Conservation (phyloP, 306 rosid genomes). For the Dryas octopetala region DNA sequence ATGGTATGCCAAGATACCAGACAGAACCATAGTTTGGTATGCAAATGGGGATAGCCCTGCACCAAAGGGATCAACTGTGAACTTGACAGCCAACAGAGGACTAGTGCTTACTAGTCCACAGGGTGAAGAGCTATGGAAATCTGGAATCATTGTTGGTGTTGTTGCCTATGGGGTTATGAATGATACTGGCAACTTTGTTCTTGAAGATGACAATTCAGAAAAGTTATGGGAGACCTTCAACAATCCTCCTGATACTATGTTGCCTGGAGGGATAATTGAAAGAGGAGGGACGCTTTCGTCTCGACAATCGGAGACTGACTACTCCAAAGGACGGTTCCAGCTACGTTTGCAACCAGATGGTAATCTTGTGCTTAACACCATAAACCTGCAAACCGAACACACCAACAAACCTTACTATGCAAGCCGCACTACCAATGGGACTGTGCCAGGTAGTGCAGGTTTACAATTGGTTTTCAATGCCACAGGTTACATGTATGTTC, state of each 20-base stretch:
- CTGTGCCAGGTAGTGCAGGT: conserved; percentile 22
- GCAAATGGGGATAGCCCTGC: conserved; percentile 19
- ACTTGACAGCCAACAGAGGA: neutral
- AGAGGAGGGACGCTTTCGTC: conserved; percentile 19
- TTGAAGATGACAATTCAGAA: neutral
- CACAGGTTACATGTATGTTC: conserved; percentile 34
- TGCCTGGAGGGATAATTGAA: conserved; percentile 34
- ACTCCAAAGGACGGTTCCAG: conserved; percentile 26
- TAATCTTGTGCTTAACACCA: conserved; percentile 15
- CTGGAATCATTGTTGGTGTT: neutral
- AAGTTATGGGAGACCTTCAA: conserved; percentile 31
- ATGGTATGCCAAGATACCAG: conserved; percentile 49
- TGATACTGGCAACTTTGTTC: conserved; percentile 27
- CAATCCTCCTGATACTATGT: conserved; percentile 29
- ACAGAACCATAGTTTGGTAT: conserved; percentile 45
- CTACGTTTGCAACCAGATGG: conserved; percentile 15
- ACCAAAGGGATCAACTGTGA: conserved; percentile 36
- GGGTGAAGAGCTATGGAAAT: conserved; percentile 11
- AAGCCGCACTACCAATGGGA: neutral
- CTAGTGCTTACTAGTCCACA: conserved; percentile 9
- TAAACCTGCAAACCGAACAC: neutral
- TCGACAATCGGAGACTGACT: conserved; percentile 29
- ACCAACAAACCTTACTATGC: neutral
- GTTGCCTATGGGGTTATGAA: conserved; percentile 11
- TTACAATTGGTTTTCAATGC: conserved; percentile 29